A percentile compares a stretch with the other conserved stretches of the same genome.
phyloP scores from a whole-genome alignment of 164 flowering plant genomes.

The Tetracentron sinense region DNA sequence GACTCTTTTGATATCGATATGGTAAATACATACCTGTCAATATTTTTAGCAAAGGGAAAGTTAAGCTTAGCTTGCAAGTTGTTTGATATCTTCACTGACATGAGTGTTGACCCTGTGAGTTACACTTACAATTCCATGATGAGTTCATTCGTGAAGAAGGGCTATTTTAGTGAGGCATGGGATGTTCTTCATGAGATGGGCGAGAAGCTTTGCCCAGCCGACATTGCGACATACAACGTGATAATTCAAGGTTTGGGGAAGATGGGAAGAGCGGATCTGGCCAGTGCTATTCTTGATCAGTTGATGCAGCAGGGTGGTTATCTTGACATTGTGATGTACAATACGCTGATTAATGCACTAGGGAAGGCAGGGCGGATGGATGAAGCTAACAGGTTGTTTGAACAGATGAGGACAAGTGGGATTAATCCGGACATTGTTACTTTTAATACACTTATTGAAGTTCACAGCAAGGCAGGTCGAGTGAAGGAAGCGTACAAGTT shows the following conservation, averaged over 20 bases:
- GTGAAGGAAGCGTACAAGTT: slow-evolving; percentile 75
- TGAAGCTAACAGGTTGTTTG: slow-evolving; percentile 63
- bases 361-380: slow-evolving; percentile 82
- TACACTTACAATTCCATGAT: slow-evolving; percentile 86
- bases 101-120: slow-evolving; percentile 55
- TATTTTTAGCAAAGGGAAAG: slow-evolving; percentile 82
- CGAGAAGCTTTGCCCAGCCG: slow-evolving; percentile 70
- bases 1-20: slow-evolving; percentile 76
- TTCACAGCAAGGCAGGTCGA: slow-evolving; percentile 72
- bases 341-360: slow-evolving; percentile 76
- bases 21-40: slow-evolving; percentile 84
- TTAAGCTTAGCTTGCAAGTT: slow-evolving; percentile 88
- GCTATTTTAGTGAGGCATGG: slow-evolving; percentile 82
- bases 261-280: slow-evolving; percentile 89
- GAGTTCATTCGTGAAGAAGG: slow-evolving; percentile 90
- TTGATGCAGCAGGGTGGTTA: slow-evolving; percentile 76
- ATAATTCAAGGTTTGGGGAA: slow-evolving; percentile 87
- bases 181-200: slow-evolving; percentile 71
- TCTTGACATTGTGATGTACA: slow-evolving; percentile 93
- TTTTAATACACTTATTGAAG: slow-evolving; percentile 80
- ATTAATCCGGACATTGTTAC: slow-evolving; percentile 90
- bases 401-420: slow-evolving; percentile 76
- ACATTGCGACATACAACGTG: slow-evolving; percentile 83
- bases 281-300: slow-evolving; percentile 64
- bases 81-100: slow-evolving; percentile 79